Conservation (phyloP, 805 yeast genomes). For the Barnettozyma pratensis region DNA sequence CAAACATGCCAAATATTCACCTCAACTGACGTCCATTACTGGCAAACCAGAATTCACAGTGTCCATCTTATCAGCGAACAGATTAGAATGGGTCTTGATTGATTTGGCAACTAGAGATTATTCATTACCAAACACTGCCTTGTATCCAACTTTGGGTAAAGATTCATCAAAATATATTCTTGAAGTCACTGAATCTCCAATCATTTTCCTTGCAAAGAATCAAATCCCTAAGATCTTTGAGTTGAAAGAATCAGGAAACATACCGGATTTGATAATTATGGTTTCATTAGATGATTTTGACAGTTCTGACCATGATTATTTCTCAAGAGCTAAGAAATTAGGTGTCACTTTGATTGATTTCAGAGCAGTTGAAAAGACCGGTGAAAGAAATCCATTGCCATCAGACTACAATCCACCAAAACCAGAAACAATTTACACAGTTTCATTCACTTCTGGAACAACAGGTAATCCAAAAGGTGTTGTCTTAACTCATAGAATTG, state of each 20-base stretch:
- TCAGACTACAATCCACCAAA: conserved; percentile 38
- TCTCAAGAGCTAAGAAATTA: conserved; percentile 27
- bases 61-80: conserved; percentile 41
- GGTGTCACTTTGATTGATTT: conserved; percentile 36
- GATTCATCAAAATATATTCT: conserved; percentile 49
- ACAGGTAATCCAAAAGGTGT: conserved; percentile 76
- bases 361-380: conserved; percentile 38
- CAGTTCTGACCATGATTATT: conserved; percentile 28
- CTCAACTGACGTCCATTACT: conserved; percentile 6
- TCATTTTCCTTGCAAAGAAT: conserved; percentile 41
- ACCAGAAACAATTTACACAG: conserved; percentile 49
- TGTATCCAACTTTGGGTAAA: conserved; percentile 44
- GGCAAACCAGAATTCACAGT: conserved; percentile 33
- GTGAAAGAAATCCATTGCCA: conserved; percentile 38
- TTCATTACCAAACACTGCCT: conserved; percentile 37
- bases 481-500: conserved; percentile 44
- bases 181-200: conserved; percentile 45
- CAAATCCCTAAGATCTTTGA: conserved; percentile 38
- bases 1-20: conserved; percentile 3
- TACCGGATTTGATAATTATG: conserved; percentile 41
- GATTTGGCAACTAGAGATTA: conserved; percentile 53
- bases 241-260: conserved; percentile 9
- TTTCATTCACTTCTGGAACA: conserved; percentile 72
- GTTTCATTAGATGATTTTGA: conserved; percentile 49
- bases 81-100: conserved; percentile 53